These are phyloP conservation scores for Epichloe brachyelytri DNA, from an alignment of 2,329 filamentous ascomycete genomes.

Conservation along the genomic window DNA sequence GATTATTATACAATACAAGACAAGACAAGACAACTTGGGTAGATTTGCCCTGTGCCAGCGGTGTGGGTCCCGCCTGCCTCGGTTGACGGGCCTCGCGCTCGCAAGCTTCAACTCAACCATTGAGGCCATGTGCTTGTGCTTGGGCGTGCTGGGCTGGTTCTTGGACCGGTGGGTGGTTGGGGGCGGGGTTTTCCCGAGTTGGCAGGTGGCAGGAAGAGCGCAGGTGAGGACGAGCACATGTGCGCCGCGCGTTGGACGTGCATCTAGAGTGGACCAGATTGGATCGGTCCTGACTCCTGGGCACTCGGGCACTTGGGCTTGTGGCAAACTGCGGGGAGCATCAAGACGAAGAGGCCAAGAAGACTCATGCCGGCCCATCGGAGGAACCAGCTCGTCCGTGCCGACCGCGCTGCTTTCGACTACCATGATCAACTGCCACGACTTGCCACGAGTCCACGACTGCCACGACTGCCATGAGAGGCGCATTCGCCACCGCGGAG, in stretches of 20 bases:
- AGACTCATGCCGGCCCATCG: background rate
- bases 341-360: no score
- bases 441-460: no score
- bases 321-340: background rate
- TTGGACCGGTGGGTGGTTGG: background rate
- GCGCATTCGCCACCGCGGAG: no score
- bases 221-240: background rate
- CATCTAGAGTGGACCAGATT: background rate
- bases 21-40: background rate
- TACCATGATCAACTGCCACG: no score
- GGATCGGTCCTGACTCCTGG: no score
- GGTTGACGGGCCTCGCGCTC: background rate
- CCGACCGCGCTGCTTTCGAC: background rate
- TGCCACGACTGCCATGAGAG: no score
- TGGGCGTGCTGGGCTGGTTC: background rate
- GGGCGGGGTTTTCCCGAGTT: no score
- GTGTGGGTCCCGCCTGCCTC: background rate
- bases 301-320: background rate
- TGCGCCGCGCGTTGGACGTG: background rate
- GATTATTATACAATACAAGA: background rate
- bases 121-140: background rate
- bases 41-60: background rate
- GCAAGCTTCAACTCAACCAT: background rate
- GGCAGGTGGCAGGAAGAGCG: background rate
- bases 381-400: conserved; percentile 3